Evolutionary conservation across 2,329 filamentous ascomycete genomes (phyloP).

Genomic region (Calonectria hongkongensis): DNA sequence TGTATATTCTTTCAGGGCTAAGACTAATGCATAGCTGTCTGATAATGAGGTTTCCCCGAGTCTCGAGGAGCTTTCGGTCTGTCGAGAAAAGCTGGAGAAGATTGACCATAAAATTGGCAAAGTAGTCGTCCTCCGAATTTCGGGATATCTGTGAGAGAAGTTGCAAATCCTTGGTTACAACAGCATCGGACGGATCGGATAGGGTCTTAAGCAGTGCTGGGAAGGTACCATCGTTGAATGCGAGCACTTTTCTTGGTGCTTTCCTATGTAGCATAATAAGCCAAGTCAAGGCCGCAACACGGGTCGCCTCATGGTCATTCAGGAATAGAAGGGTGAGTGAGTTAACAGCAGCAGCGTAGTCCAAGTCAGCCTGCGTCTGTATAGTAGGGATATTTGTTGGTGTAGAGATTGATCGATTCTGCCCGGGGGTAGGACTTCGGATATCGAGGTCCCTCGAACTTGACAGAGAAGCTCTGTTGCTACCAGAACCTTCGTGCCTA

Average conservation of each 20-base stretch:
- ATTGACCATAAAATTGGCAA: constrained; percentile 98
- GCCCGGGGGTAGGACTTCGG: constrained; percentile 70
- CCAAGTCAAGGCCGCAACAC: constrained; percentile 95
- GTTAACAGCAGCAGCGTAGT: constrained; percentile 95
- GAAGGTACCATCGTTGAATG: constrained; percentile 98
- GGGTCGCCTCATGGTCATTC: constrained; percentile 96
- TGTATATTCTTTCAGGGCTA: constrained; percentile 95
- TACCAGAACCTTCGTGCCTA: constrained; percentile 67
- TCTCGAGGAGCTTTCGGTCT: constrained; percentile 92
- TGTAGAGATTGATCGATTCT: constrained; percentile 68
- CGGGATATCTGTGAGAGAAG: constrained; percentile 96
- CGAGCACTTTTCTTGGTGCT: constrained; percentile 92
- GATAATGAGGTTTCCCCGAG: constrained; percentile 95
- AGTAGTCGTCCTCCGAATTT: constrained; percentile 98
- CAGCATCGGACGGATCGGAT: constrained; percentile 94
- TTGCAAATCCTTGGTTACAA: constrained; percentile 95
- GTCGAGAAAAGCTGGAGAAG: constrained; percentile 96
- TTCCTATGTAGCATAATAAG: constrained; percentile 98
- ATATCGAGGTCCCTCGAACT: constrained; percentile 73
- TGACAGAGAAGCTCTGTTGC: constrained; percentile 71
- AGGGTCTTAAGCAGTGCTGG: constrained; percentile 96
- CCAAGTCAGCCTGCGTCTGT: constrained; percentile 81
- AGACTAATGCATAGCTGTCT: constrained; percentile 94
- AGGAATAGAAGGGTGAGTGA: constrained; percentile 94
- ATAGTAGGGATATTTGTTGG: constrained; percentile 65